Conservation (phyloP, 1,284 basidiomycete species). For the Cystobasidiaceae sp. region DNA sequence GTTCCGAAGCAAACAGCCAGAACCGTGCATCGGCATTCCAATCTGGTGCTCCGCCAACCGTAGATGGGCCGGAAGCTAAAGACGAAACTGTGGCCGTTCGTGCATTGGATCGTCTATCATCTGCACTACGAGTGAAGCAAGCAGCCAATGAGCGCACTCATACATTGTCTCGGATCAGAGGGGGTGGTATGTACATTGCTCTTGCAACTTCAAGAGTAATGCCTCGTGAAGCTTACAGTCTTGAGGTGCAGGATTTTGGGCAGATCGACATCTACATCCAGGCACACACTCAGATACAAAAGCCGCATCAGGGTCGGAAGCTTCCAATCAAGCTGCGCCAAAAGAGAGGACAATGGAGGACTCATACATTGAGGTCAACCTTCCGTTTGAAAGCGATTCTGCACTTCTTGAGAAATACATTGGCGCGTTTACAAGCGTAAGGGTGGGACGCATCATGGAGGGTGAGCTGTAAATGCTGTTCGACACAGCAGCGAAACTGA, state of each 20-base stretch:
- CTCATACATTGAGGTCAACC: constrained; percentile 45
- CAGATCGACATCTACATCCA: constrained; percentile 9
- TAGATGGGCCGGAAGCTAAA: too few species aligned
- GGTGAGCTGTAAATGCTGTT: too few species aligned
- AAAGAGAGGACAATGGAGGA: constrained; percentile 41
- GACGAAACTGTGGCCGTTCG: constrained; percentile 20
- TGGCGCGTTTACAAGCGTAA: constrained; percentile 44
- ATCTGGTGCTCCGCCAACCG: too few species aligned
- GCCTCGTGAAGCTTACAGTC: too few species aligned
- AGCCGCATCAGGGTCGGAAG: not conserved
- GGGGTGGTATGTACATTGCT: not conserved
- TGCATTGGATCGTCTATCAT: constrained; percentile 21
- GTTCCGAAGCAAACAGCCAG: too few species aligned
- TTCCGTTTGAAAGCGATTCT: constrained; percentile 44
- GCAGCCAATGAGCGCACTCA: constrained; percentile 2
- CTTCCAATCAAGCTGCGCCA: too few species aligned
- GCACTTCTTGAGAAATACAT: constrained; percentile 46
- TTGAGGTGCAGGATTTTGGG: constrained; percentile 17
- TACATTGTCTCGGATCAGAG: constrained; percentile 23
- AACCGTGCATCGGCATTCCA: too few species aligned
- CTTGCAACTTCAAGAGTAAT: not conserved
- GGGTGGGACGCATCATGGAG: constrained; percentile 47
- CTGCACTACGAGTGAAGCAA: constrained; percentile 19
- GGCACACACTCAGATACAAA: not conserved
- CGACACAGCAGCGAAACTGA: too few species aligned